Evolutionary conservation across 2,329 filamentous ascomycete species (phyloP).

Genomic region (Colletotrichum sp.): DNA sequence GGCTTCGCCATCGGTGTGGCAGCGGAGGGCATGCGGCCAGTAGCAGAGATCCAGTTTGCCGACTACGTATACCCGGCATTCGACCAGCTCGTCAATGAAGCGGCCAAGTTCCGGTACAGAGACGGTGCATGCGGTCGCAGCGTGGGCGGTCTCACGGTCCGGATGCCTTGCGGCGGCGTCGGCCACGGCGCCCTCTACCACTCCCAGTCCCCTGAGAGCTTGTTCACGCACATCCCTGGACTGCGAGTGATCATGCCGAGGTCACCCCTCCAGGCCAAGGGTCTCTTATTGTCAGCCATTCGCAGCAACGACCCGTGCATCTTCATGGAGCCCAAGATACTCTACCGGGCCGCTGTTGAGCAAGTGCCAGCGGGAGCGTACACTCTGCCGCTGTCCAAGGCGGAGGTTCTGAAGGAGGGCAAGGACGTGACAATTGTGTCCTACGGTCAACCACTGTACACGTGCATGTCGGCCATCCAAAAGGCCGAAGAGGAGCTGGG

Average conservation of each 20-base stretch:
- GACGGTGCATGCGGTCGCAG: slow-evolving; percentile 63
- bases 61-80: slow-evolving; percentile 95
- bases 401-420: slow-evolving; percentile 82
- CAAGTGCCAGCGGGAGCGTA: slow-evolving; percentile 85
- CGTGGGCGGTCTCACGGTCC: slow-evolving; percentile 81
- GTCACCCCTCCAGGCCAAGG: slow-evolving; percentile 88
- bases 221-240: slow-evolving; percentile 89
- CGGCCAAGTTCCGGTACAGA: slow-evolving; percentile 85
- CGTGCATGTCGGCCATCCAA: slow-evolving; percentile 77
- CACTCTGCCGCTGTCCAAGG: slow-evolving; percentile 83
- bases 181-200: slow-evolving; percentile 90
- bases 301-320: slow-evolving; percentile 85
- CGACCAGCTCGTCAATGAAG: slow-evolving; percentile 93
- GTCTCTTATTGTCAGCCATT: slow-evolving; percentile 78
- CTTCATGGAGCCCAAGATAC: slow-evolving; percentile 93
- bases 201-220: slow-evolving; percentile 84
- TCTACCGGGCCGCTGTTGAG: slow-evolving; percentile 91
- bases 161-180: slow-evolving; percentile 90
- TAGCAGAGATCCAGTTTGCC: slow-evolving; percentile 95
- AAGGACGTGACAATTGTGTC: slow-evolving; percentile 84
- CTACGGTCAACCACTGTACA: slow-evolving; percentile 89
- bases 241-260: slow-evolving; percentile 85
- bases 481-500: slow-evolving; percentile 78
- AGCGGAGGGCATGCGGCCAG: slow-evolving; percentile 88
- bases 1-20: slow-evolving; percentile 93